phyloP scores from a whole-genome alignment of 805 yeast species.

The Cyberlindnera meyerae region DNA sequence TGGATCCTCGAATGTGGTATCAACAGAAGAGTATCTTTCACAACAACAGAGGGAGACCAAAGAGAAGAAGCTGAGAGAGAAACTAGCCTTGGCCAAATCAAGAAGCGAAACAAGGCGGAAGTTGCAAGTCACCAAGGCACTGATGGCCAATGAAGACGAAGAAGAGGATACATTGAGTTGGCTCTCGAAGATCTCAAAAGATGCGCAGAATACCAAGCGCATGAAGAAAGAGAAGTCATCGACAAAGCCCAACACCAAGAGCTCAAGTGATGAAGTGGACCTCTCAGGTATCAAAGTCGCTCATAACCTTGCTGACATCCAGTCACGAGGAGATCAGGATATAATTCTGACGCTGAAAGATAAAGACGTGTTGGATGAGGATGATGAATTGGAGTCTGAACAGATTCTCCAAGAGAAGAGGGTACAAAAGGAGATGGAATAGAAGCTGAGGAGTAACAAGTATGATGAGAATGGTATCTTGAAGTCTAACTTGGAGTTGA shows the following conservation, averaged over 20 bases:
- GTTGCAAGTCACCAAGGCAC: conserved; percentile 7
- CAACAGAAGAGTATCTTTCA: too few relatives aligned
- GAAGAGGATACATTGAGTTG: conserved; percentile 17
- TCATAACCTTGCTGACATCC: conserved; percentile 17
- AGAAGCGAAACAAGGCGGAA: conserved; percentile 14
- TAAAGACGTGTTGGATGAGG: conserved; percentile 17
- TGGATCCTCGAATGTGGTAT: too few relatives aligned
- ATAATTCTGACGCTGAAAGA: conserved; percentile 24
- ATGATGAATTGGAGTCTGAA: conserved; percentile 22
- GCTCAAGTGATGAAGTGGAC: background rate
- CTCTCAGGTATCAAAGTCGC: conserved; percentile 17
- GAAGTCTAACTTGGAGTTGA: conserved; percentile 12
- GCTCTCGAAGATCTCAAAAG: conserved; percentile 14
- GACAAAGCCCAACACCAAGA: background rate
- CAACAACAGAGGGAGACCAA: conserved; percentile 15
- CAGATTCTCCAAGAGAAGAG: conserved; percentile 14
- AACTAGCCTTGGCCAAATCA: conserved; percentile 9
- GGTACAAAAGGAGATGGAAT: conserved; percentile 14
- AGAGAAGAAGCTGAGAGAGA: conserved; percentile 6
- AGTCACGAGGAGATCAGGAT: conserved; percentile 6
- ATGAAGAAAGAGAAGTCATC: too few relatives aligned
- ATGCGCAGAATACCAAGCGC: background rate
- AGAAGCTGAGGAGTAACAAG: conserved; percentile 10
- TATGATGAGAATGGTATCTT: conserved; percentile 15
- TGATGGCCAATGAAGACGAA: conserved; percentile 15